Evolutionary conservation across 352 stramenopile species (phyloP), one percentile per base, ranked within the genome.

Genomic region (Pythium insidiosum): DNA sequence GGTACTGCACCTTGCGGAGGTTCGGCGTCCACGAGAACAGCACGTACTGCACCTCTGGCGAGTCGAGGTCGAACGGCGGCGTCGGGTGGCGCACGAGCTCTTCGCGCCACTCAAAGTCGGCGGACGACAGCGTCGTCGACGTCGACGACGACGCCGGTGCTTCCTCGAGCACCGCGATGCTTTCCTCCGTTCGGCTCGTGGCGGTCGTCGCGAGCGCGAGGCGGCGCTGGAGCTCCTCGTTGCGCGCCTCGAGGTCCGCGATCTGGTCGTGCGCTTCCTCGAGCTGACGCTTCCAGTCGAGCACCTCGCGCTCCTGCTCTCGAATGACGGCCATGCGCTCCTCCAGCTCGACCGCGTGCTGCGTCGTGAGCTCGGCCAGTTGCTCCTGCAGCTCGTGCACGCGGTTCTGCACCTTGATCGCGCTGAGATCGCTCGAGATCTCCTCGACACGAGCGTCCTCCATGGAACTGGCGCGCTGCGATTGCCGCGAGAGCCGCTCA

Each of bases 61-160:
- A 88, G 34, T 88, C 58, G 30, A 91, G 29, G 28, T 83, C 69
- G 42, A 91, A 91, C 28, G 68, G 61, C 20, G 75, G 78, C 29
- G 75, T 88, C 37, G 78, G 78, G 42, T 87, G 74, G 4, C 74
- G 73, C 24, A 85, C 57, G 7, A 78, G 49, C 43, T 88, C 78
- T 57, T 88, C 74, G 0, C 57, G 50, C 78, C 78, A 90, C 19
- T 21, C 4, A 6, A 38, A 20, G 12, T 40, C 35, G n/a, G n/a
- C n/a, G n/a, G n/a, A n/a, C n/a, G n/a, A n/a, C n/a, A n/a, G n/a
- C n/a, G n/a, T n/a, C n/a, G n/a, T n/a, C n/a, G n/a, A n/a, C 28
- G 28, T 33, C 28, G 9, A 13, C 28, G 28, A 13, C 28, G 28
- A 13, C 28, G 28, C 28, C 15, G 28, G 15, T 33, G 28, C 28